These are phyloP conservation scores for Vaccinium macrocarpon DNA, from an alignment of 148 eudicot genomes.

Conservation along the genomic window DNA sequence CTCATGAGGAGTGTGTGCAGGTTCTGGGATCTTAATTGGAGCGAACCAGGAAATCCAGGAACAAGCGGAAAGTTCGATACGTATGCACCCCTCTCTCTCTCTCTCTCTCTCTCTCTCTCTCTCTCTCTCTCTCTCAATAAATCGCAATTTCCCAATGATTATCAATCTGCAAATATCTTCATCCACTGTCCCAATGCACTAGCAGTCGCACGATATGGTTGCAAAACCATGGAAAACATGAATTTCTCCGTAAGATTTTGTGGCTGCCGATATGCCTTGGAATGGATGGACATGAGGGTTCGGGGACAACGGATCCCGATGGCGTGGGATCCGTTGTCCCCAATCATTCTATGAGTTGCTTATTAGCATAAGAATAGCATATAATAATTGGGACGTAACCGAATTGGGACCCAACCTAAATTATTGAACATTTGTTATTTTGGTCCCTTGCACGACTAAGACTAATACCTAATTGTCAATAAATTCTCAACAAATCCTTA, in stretches of 20 bases:
- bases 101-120: not conserved
- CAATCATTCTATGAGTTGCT: not conserved
- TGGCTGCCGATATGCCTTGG: constrained; percentile 2
- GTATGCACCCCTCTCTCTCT: constrained; percentile 27
- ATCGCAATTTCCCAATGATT: too few relatives aligned
- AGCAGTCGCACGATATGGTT: not conserved
- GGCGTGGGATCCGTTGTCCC: not conserved
- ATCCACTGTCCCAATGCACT: not conserved
- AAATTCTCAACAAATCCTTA: not conserved
- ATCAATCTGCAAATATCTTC: not conserved
- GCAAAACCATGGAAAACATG: not conserved
- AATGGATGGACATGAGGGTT: not conserved
- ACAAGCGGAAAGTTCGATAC: constrained; percentile 72
- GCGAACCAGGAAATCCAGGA: constrained; percentile 50
- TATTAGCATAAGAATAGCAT: not conserved
- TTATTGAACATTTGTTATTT: not conserved
- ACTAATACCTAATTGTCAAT: not conserved
- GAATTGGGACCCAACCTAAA: not conserved
- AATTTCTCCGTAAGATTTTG: not conserved
- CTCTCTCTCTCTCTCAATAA: not conserved
- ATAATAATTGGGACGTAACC: not conserved
- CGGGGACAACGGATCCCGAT: not conserved
- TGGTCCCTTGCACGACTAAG: not conserved
- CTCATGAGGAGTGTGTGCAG: constrained; percentile 31
- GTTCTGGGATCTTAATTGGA: constrained; percentile 86